Percentiles rank a stretch among this genome's conserved stretches.
Evolutionary conservation across 2,329 filamentous ascomycete genomes (phyloP).

Genomic region (Pestalotiopsis sp.): DNA sequence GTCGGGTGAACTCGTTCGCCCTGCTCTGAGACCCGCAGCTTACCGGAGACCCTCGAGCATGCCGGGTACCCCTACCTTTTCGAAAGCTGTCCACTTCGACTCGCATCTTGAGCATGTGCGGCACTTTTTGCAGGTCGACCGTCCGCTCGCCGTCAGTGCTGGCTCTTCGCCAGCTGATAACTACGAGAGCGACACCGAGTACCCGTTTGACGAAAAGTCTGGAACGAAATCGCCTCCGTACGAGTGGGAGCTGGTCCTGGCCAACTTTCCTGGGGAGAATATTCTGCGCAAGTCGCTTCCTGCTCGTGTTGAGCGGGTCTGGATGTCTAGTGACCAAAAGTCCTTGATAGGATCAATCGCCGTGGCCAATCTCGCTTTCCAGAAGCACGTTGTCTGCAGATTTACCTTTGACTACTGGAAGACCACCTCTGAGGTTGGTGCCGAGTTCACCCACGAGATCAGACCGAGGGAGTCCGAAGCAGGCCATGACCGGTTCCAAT

Average conservation of each 20-base stretch:
- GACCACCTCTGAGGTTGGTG: slow-evolving; percentile 90
- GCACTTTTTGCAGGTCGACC: slow-evolving; percentile 92
- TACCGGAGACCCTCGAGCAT: slow-evolving; percentile 88
- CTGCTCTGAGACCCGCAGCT: slow-evolving; percentile 81
- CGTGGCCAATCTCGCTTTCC: slow-evolving; percentile 86
- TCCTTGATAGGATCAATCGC: slow-evolving; percentile 80
- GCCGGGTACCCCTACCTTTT: slow-evolving; percentile 94
- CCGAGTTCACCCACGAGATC: slow-evolving; percentile 84
- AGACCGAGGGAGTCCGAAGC: slow-evolving; percentile 66
- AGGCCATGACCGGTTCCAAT: slow-evolving; percentile 86
- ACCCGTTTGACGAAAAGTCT: slow-evolving; percentile 71
- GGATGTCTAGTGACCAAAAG: slow-evolving; percentile 86
- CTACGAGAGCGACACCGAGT: slow-evolving; percentile 86
- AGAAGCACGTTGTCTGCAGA: slow-evolving; percentile 85
- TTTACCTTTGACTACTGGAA: slow-evolving; percentile 99
- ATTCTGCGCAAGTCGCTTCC: slow-evolving; percentile 65
- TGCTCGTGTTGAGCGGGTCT: slow-evolving; percentile 83
- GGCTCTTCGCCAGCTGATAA: slow-evolving; percentile 88
- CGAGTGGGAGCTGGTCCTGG: slow-evolving; percentile 85
- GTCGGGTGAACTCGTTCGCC: slow-evolving; percentile 93
- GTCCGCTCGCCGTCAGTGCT: slow-evolving; percentile 93
- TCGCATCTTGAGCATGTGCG: slow-evolving; percentile 94
- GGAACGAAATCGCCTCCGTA: slow-evolving; percentile 53
- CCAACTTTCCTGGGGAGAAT: slow-evolving; percentile 78
- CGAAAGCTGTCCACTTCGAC: slow-evolving; percentile 98